Evolutionary conservation across 371 early-diverging fungal genomes (phyloP), one percentile per base, ranked within the genome.

Genomic region (Globomyces sp.): DNA sequence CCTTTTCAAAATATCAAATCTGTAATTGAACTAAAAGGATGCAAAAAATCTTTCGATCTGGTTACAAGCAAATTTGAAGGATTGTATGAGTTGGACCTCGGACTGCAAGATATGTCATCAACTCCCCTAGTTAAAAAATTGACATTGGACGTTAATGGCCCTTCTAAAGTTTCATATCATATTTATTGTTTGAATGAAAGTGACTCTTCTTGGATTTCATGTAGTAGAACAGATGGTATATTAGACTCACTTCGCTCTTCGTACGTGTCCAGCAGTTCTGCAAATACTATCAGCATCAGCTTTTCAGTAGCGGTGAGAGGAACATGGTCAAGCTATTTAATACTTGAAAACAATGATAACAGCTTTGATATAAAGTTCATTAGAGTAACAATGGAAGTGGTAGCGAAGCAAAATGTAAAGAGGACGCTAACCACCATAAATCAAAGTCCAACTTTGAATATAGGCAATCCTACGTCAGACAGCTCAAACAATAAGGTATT

Each of bases 1-100:
- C 4, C 24, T 9, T 55, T 55, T 55, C 4, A 4, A 13, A 13
- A 8, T 39, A 11, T 55, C 4, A 55, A 55, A 39, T 40, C 36
- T 9, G n/a, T 49, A 9, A 65, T 67, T 49, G 50, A 41, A 13
- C 5, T 70, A 39, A 70, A 70, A 52, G 71, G 71, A 11, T 70
- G 71, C 52, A 52, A 63, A 39, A 71, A 71, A 36, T 11, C 46
- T 9, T 43, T 36, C 6, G 52, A 52, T 50, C 2, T 52, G 4
- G n/a, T 45, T 37, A 49, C 11, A 24, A 57, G 57, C 2, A 78
- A 84, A 6, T 42, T 78, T 8, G 81, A 82, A 45, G 86, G 85
- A 8, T 76, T 88, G 10, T 89, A 78, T 69, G 88, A 87, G 46
- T 75, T 90, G 6, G 86, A 89, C 71, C 74, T 89, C n/a, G 90